Evolutionary conservation across 164 flowering plant species (phyloP).

Genomic region (Vitis cinerea): DNA sequence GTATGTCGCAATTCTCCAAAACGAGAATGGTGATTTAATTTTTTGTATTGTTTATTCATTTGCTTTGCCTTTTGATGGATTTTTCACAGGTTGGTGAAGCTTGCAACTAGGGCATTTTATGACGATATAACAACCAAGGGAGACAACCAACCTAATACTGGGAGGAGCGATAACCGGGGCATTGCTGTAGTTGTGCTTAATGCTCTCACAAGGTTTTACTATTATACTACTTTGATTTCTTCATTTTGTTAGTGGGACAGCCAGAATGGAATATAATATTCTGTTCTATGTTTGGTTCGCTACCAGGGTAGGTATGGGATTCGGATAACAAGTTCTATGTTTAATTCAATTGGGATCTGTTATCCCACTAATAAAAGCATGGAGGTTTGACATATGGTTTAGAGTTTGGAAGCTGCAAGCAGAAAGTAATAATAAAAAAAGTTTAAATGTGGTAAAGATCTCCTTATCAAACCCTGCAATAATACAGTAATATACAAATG

Average conservation of each 20-base stretch:
- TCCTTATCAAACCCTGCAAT: too few species aligned
- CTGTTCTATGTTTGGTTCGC: not conserved
- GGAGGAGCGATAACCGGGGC: conserved; percentile 84
- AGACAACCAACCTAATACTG: conserved; percentile 67
- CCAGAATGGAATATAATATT: not conserved
- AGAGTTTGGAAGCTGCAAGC: too few species aligned
- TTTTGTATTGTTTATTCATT: not conserved
- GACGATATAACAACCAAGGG: conserved; percentile 47
- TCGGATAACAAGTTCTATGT: not conserved
- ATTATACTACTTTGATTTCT: not conserved
- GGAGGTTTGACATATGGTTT: too few species aligned
- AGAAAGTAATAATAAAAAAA: too few species aligned
- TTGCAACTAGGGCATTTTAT: conserved; percentile 47
- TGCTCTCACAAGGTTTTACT: conserved; percentile 75
- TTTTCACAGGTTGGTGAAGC: conserved; percentile 40
- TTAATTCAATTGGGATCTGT: not conserved
- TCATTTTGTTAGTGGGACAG: not conserved
- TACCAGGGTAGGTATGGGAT: too few species aligned
- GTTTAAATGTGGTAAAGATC: too few species aligned
- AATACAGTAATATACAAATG: too few species aligned
- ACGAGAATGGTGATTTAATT: not conserved
- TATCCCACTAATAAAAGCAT: too few species aligned
- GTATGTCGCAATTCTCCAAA: not conserved
- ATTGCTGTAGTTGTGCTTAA: conserved; percentile 94
- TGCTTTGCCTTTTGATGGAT: not conserved